A percentile compares a stretch with the other conserved stretches of the same genome.
These are phyloP conservation scores for Ambrosiella beaveri DNA, from an alignment of 2,329 filamentous ascomycete genomes.

Conservation along the genomic window DNA sequence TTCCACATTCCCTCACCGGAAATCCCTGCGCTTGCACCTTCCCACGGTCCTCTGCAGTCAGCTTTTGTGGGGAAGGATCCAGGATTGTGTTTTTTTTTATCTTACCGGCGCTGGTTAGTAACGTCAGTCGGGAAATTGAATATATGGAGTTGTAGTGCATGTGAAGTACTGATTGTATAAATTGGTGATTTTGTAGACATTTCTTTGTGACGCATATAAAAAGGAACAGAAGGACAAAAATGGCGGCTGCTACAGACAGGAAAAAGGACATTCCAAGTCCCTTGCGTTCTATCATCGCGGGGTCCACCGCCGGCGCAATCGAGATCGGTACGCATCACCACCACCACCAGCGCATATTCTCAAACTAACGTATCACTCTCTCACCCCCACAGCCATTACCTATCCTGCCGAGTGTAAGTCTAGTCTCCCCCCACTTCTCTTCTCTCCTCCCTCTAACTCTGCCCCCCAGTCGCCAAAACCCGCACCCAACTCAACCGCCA, in stretches of 20 bases:
- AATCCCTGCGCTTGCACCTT: no score
- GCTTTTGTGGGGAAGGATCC: no score
- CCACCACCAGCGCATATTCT: background rate
- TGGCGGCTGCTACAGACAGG: background rate
- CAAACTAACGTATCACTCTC: no score
- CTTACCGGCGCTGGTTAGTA: no score
- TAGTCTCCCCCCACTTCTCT: constrained; percentile 1
- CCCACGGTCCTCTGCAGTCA: no score
- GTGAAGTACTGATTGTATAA: no score
- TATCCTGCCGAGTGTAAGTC: constrained; percentile 79
- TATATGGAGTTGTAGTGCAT: no score
- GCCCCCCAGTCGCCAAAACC: constrained; percentile 65
- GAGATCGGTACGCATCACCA: constrained; percentile 52
- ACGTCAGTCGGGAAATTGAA: no score
- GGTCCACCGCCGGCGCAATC: constrained; percentile 80
- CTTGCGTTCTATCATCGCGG: constrained; percentile 77
- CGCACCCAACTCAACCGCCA: constrained; percentile 80
- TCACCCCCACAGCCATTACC: constrained; percentile 42
- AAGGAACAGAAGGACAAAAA: background rate
- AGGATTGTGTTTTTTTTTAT: no score
- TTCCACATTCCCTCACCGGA: no score
- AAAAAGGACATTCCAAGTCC: constrained; percentile 46
- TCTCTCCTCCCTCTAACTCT: constrained; percentile 8
- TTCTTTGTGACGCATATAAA: no score
- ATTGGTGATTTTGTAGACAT: no score